A percentile compares a stretch with the other conserved stretches of the same genome.
Conservation (phyloP, 768 basidiomycete genomes). For the Botryobasidium botryosum region DNA sequence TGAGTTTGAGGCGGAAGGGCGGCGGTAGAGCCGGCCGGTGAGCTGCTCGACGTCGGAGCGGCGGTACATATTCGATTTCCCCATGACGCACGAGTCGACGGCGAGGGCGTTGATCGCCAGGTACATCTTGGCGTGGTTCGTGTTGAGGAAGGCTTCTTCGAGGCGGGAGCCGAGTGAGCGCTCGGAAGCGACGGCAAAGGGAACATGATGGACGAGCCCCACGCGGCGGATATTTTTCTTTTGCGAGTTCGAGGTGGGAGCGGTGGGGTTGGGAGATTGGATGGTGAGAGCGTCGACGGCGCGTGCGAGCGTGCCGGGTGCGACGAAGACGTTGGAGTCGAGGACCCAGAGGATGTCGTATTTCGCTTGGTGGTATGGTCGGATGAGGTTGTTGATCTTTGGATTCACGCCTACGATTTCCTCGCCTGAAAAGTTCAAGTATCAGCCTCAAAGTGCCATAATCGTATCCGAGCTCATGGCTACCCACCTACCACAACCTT, state of each 20-base stretch:
- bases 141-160: conserved; percentile 91
- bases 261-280: conserved; percentile 19
- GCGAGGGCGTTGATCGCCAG: conserved; percentile 81
- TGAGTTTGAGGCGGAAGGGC: neutral
- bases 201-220: conserved; percentile 89
- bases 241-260: conserved; percentile 20
- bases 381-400: conserved; percentile 91
- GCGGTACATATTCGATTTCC: conserved; percentile 89
- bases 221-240: conserved; percentile 27
- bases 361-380: conserved; percentile 60
- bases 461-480: neutral
- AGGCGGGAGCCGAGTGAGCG: conserved; percentile 58
- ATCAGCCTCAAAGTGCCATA: neutral
- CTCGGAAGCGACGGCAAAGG: conserved; percentile 64
- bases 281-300: conserved; percentile 60
- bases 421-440: conserved; percentile 35
- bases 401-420: conserved; percentile 83
- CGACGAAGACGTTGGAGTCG: conserved; percentile 82
- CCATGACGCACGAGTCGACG: conserved; percentile 88
- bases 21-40: conserved; percentile 41
- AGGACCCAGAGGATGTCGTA: conserved; percentile 93
- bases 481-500: conserved; percentile 56
- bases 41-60: conserved; percentile 72
- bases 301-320: conserved; percentile 62
- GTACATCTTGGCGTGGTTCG: conserved; percentile 97